A percentile compares a stretch with the other conserved stretches of the same genome.
Evolutionary conservation across 768 basidiomycete species (phyloP).

Genomic region (Hericium coralloides): DNA sequence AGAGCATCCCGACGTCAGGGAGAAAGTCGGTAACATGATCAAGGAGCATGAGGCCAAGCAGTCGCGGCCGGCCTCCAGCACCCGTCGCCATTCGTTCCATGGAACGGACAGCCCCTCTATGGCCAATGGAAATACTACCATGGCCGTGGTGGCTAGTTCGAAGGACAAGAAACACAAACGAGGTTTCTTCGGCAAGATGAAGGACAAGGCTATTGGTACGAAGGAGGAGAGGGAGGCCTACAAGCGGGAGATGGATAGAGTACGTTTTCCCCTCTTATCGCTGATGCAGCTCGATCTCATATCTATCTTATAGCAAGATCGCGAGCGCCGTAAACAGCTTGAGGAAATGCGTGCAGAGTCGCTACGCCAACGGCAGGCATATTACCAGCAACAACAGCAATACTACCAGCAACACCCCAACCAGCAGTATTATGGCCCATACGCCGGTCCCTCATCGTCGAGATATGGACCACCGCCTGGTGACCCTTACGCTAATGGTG

Average conservation of each 20-base stretch:
- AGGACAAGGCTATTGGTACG: slow-evolving; percentile 55
- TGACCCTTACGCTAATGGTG: slow-evolving; percentile 6
- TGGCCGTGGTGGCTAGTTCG: not conserved
- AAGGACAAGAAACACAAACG: slow-evolving; percentile 26
- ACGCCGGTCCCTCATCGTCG: not conserved
- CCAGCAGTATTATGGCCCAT: not conserved
- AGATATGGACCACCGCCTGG: slow-evolving; percentile 20
- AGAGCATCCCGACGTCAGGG: slow-evolving; percentile 40
- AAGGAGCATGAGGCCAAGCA: not conserved
- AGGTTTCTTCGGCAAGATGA: slow-evolving; percentile 51
- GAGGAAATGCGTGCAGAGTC: not conserved
- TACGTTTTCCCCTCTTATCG: slow-evolving; percentile 2
- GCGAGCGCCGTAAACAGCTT: not conserved
- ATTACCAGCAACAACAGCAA: slow-evolving; percentile 2
- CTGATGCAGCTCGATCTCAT: not conserved
- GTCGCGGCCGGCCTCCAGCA: not conserved
- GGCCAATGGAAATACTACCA: not conserved
- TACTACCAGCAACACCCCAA: not conserved
- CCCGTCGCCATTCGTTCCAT: slow-evolving; percentile 13
- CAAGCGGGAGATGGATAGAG: slow-evolving; percentile 24
- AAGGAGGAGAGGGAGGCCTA: slow-evolving; percentile 53
- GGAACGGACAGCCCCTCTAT: slow-evolving; percentile 16
- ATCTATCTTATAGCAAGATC: slow-evolving; percentile 1
- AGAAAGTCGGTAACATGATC: slow-evolving; percentile 22
- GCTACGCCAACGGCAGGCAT: slow-evolving; percentile 5